Base-by-base conservation (phyloP, 768 basidiomycete genomes). In the Leccinum imitatum region DNA sequence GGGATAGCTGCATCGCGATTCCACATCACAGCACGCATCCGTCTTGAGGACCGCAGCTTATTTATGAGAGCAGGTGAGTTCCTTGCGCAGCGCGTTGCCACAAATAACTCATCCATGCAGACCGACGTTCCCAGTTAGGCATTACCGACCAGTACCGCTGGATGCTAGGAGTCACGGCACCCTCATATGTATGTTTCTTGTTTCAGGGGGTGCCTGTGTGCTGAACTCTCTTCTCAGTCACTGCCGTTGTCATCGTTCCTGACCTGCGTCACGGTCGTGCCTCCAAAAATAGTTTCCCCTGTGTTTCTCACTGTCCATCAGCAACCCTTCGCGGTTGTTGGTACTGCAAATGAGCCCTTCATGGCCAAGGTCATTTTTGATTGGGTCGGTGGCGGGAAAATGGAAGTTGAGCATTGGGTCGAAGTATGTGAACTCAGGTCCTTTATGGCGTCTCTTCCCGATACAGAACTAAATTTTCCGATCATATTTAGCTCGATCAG, bases 341-440 rank as follows among this genome's bases (percentile, higher is more conserved):
- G 78, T 55, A 79, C 77, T 17, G 73, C 80, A 17, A 76, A 80
- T 58, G 73, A 71, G 53, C 78, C 82, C 0, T 82, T 82, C 58
- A 73, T 82, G 51, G 80, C 81, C 4, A 71, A 73, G 21, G 65
- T 82, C 19, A 67, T 69, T 1, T 69, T 82, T 35, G 65, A 69
- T 39, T 82, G 79, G 79, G 73, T 67, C 25, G 79, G 78, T 14
- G 67, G 69, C 21, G 74, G 75, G 53, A 84, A 79, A 62, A 74
- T 76, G 61, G 77, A 77, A 50, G 69, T 83, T 17, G 81, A 83
- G 9, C 82, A 83, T 54, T 84, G 82, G 82, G 75, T 83, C 7
- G 80, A 83, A 65, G 82, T 81, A 64, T 58, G 75, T 70, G 23
- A 52, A 37, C 14, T 23, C 25, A 17, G 50, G 55, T 33, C 37